Base-by-base conservation (phyloP, 305 asterid genomes). In the Fraxinus nigra region DNA sequence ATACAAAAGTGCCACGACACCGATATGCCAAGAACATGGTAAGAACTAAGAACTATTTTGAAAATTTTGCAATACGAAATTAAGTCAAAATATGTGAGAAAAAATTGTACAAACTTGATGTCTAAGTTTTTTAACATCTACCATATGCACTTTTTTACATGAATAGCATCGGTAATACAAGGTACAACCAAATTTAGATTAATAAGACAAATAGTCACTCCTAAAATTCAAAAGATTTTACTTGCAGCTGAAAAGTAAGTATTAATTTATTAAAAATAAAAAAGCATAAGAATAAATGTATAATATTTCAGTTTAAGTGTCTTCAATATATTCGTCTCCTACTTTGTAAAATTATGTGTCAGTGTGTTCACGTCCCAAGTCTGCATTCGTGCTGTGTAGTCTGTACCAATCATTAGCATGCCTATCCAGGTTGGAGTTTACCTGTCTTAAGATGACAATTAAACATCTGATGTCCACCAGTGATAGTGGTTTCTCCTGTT, bases 371-470 rank as follows among this genome's bases (percentile, higher is more conserved):
- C 33, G 46, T 32, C 76, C 24, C 76, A 32, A 5, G 18, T 67
- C n/a, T 67, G 40, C 34, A 69, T 69, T 35, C 35, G 22, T 30
- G 40, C 40, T 13, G 16, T 16, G 40, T 28, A 69, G 40, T 69
- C 40, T 69, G 75, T 32, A 70, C 13, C 76, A 30, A 70, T 70
- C 26, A 16, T 33, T 13, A 2, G 76, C 78, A 18, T 34, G 30
- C 26, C 51, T 59, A 14, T 63, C 69, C 76, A 51, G 32, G 73
- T 59, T 78, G 81, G 67, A 78, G 46, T 11, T 84, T 90, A 97
- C 99, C 97, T 97, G 97, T 93, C 98, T 90, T 79, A 97, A 87
- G 85, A 97, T 89, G 85, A 92, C 92, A 87, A 97, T 91, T 87
- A 94, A 89, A 81, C 89, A 89, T 90, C 90, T 86, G 85, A 97